A percentile compares a stretch with the other conserved stretches of the same genome.
Conservation (phyloP, 345 rosid genomes). For the Aquilaria yunnanensis region DNA sequence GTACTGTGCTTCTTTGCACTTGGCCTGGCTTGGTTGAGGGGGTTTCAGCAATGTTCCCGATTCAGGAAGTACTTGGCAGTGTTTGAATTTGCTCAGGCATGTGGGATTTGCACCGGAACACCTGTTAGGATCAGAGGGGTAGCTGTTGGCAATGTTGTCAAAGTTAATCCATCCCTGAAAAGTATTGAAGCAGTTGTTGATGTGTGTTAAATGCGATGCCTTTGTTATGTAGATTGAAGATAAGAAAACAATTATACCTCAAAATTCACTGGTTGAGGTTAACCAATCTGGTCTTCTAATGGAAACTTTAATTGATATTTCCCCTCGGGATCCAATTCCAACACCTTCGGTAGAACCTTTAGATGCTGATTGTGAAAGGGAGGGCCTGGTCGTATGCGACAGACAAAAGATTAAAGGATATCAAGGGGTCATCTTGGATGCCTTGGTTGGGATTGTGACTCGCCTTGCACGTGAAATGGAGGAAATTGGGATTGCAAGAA, state of each 20-base stretch:
- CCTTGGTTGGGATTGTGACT: constrained; percentile 79
- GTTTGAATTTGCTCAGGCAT: constrained; percentile 79
- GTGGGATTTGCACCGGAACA: constrained; percentile 88
- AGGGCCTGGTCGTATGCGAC: constrained; percentile 87
- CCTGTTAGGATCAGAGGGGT: constrained; percentile 97
- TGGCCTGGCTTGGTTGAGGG: constrained; percentile 87
- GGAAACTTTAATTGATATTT: constrained; percentile 94
- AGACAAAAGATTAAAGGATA: constrained; percentile 80
- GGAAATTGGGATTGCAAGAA: constrained; percentile 64
- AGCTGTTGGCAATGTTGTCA: constrained; percentile 80
- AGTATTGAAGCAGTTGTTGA: constrained; percentile 91
- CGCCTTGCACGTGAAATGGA: constrained; percentile 87
- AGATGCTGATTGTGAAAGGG: constrained; percentile 65
- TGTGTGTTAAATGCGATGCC: constrained; percentile 34
- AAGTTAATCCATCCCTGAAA: constrained; percentile 83
- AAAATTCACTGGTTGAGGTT: constrained; percentile 82
- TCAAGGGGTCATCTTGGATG: constrained; percentile 96
- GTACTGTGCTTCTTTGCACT: constrained; percentile 81
- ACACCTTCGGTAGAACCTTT: constrained; percentile 76
- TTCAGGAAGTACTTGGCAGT: constrained; percentile 82
- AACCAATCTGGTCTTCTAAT: constrained; percentile 98
- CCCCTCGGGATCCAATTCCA: constrained; percentile 86
- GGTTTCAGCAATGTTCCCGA: constrained; percentile 71
- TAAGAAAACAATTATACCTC: constrained; percentile 88
- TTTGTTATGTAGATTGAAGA: constrained; percentile 68